Base-by-base conservation (phyloP, 1,139 yeast genomes). In the Entelexis sorbosivorans region DNA sequence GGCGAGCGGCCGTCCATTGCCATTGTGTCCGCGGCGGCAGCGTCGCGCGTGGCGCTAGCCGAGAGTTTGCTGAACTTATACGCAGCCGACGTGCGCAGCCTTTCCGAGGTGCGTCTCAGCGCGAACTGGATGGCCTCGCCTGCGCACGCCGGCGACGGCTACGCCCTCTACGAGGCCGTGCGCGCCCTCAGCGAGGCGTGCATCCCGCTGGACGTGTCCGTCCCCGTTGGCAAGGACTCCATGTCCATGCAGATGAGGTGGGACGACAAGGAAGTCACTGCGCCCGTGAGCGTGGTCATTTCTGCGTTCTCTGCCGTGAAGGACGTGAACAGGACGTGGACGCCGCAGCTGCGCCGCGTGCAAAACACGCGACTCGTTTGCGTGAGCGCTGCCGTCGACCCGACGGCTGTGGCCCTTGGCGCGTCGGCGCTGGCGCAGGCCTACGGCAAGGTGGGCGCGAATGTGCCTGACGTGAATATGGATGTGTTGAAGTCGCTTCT, bases 61-160 rank as follows among this genome's bases (percentile, higher is more conserved):
- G 99, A 93, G 73, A 82, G 97, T 2, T 74, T 93, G 63, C 70
- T 89, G 67, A 93, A 93, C 66, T 66, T 91, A 45, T 79, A 81
- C 62, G 97, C 98, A 42, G 94, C 98, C 39, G 95, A 91, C 66
- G 76, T 91, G 55, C 77, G 82, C 54, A 73, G 81, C 13, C 72
- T 91, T 56, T 81, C 81, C 56, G 77, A 81, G 60, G 81, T 91
- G 51, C 85, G 89, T 64, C 72, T 93, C 56, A 85, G 96, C 52
- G 99, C 99, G 50, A 93, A 93, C 73, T 93, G 99, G 99, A 93
- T 93, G 99, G 82, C 96, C 16, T 91, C 98, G 51, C 96, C 98
- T 35, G 76, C 93, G 44, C 95, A 89, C 61, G 81, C 80, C 19
- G 97, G 98, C 64, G 98, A 93, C 69, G 98, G 98, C 53, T 78